Conservation (phyloP, 2,329 filamentous ascomycete genomes). For the Aspergillus latus region DNA sequence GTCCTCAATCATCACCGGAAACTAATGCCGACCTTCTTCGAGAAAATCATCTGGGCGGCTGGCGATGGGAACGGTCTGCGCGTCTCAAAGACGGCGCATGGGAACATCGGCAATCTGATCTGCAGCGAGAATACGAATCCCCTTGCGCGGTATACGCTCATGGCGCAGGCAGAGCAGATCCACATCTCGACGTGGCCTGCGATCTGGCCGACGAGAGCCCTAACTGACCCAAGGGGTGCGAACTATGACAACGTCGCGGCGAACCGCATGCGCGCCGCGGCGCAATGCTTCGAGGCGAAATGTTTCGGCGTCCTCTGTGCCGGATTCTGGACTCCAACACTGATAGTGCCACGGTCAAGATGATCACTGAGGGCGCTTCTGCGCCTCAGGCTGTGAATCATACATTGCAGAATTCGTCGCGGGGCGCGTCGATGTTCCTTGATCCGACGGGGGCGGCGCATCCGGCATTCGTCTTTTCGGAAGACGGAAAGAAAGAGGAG, state of each 20-base stretch:
- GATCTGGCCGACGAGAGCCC: neutral
- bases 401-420: neutral
- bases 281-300: conserved; percentile 60
- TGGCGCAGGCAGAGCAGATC: conserved; percentile 57
- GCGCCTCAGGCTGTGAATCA: neutral
- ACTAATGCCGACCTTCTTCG: conserved; percentile 57
- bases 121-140: conserved; percentile 62
- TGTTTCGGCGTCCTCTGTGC: conserved; percentile 56
- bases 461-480: neutral
- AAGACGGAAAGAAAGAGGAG: neutral
- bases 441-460: neutral
- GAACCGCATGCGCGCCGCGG: conserved; percentile 53
- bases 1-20: conserved; percentile 56
- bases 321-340: conserved; percentile 36
- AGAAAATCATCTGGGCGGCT: conserved; percentile 56
- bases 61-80: conserved; percentile 54
- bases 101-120: conserved; percentile 35
- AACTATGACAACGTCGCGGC: conserved; percentile 58
- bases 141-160: conserved; percentile 53
- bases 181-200: conserved; percentile 59
- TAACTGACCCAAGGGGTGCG: neutral
- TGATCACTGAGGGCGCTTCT: conserved; percentile 11
- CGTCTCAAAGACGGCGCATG: conserved; percentile 29
- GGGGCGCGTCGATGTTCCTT: neutral
- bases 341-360: conserved; percentile 37